phyloP scores from a whole-genome alignment of 495 filamentous ascomycete genomes.

The Staphylotrichum tortipilum region DNA sequence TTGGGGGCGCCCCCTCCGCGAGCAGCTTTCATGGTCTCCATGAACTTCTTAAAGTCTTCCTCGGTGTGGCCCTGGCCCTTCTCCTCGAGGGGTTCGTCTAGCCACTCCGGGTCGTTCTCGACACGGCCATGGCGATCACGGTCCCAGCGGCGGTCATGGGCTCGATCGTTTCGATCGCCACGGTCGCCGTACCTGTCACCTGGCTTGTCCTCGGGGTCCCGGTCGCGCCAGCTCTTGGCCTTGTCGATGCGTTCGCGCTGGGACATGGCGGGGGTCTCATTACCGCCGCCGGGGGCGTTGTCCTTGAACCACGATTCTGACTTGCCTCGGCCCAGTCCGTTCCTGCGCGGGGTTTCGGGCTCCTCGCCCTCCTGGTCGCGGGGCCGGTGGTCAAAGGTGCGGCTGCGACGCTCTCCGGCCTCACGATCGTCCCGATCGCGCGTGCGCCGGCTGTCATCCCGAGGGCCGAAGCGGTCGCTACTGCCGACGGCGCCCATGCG shows the following conservation, averaged over 20 bases:
- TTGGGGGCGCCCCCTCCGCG: constrained; percentile 30
- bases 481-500: constrained; percentile 40
- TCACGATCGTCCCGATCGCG: constrained; percentile 43
- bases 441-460: constrained; percentile 32
- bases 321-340: constrained; percentile 38
- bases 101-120: constrained; percentile 80
- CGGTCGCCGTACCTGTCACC: constrained; percentile 34
- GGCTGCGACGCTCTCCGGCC: constrained; percentile 44
- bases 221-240: constrained; percentile 60
- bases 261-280: constrained; percentile 26
- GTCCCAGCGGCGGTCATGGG: constrained; percentile 46
- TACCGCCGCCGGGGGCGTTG: constrained; percentile 30
- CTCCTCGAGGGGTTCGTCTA: constrained; percentile 68
- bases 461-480: constrained; percentile 23
- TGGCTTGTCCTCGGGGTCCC: constrained; percentile 43
- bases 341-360: constrained; percentile 47
- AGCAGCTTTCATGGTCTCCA: constrained; percentile 76
- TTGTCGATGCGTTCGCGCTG: constrained; percentile 49
- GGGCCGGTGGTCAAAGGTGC: constrained; percentile 40
- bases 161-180: constrained; percentile 36
- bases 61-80: constrained; percentile 64
- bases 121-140: constrained; percentile 55
- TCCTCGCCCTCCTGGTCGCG: constrained; percentile 46
- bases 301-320: constrained; percentile 38
- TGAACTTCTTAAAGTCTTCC: constrained; percentile 93